Evolutionary conservation across 2,329 filamentous ascomycete species (phyloP), one percentile per base, ranked within the genome.

Genomic region (Calonectria fujianensis): DNA sequence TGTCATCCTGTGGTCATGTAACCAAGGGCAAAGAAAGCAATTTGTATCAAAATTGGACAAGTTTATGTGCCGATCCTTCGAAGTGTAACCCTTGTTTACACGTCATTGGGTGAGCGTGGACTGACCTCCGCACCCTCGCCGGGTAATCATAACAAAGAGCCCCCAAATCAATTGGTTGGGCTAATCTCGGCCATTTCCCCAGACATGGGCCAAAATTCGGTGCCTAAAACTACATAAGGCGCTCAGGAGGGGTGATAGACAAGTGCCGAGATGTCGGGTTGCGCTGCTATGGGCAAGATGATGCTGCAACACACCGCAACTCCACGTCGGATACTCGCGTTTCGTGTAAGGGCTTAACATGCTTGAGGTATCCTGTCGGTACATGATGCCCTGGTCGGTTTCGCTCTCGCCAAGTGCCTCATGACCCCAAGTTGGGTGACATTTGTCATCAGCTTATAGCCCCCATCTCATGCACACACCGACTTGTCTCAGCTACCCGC

Each of bases 361-460:
- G 35, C 1, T 27, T 10, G 2, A 57, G 27, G 69, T 71, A 71
- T 24, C 35, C 20, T 45, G 1, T 2, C 20, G 13, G 69, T 71
- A 65, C 29, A 32, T n/a, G 29, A 29, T 27, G 7, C 51, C 27
- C 59, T 37, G 16, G 35, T 27, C 27, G 18, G 11, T 57, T 8
- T 70, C 39, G 27, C 51, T 69, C 27, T 31, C 31, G 37, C 13
- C 16, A 37, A 29, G 37, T 64, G 59, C 18, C 69, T n/a, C 61
- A 48, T 72, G 69, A 72, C 51, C 41, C n/a, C 24, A 2, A 24
- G 37, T 66, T 59, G 69, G 69, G 69, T 72, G 69, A 59, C 51
- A 72, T 72, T 67, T 59, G 32, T 67, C 59, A 72, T 57, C 69
- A 69, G 61, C 61, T 66, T 67, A 59, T 72, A 39, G 29, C 50